Evolutionary conservation across 352 stramenopile species (phyloP), one percentile per base, ranked within the genome.

Genomic region (Globisporangium cystogenes): DNA sequence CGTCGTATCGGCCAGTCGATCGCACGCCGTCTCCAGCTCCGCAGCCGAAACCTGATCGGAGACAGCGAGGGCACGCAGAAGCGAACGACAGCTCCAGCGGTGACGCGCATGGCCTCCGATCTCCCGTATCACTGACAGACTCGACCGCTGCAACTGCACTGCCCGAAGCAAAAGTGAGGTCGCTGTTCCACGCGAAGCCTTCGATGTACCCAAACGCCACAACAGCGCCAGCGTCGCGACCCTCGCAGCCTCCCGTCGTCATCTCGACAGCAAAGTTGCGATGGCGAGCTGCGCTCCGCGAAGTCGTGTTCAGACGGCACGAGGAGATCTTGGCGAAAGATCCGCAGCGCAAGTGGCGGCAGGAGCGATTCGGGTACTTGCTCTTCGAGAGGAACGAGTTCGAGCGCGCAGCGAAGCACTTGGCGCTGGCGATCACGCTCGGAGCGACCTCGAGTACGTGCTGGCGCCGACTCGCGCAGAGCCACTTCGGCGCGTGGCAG

Each of bases 391-490:
- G 68, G 0, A 40, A 64, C 18, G 57, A 82, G 26, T 90, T 70
- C 52, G 45, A 51, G 29, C 55, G 64, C 3, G 71, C 76, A 1
- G 70, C 57, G 35, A 62, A 74, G 5, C 79, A 86, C 48, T 59
- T 90, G 51, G 53, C 44, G 4, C 67, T 68, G 26, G 79, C 78
- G 1, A 65, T 90, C 21, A 79, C 51, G 16, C 66, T 92, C 3
- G 76, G 76, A 1, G 59, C 62, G 0, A 70, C 53, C 15, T 69
- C 53, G 0, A 67, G 74, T 31, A 51, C 70, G 23, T 76, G 65
- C 24, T 92, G 81, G 78, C 61, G 76, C 21, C 48, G 73, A 27
- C 66, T 90, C 8, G 76, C 74, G 11, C 70, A 87, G 39, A 77
- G 75, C 39, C 74, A 85, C 44, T 78, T 68, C 36, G 59, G 67